Percentiles rank a stretch among this genome's conserved stretches.
Evolutionary conservation across 2,329 filamentous ascomycete genomes (phyloP).

Genomic region (Ilyonectria destructans): DNA sequence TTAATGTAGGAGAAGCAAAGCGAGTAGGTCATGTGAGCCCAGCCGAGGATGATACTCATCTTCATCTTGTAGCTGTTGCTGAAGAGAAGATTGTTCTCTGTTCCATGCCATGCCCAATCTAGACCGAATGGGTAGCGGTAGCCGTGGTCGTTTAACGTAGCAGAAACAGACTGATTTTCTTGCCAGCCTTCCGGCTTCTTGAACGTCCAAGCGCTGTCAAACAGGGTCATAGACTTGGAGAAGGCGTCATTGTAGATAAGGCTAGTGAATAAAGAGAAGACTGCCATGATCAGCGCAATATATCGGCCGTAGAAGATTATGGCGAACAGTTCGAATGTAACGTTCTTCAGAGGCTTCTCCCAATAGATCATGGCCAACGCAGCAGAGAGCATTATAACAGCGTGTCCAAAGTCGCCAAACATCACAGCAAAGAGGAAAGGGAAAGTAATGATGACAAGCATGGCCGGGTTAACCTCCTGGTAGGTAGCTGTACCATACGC

Average conservation of each 20-base stretch:
- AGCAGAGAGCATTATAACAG: constrained; percentile 87
- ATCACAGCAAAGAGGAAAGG: constrained; percentile 99
- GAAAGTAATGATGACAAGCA: constrained; percentile 97
- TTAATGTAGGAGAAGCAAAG: constrained; percentile 95
- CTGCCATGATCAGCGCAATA: constrained; percentile 97
- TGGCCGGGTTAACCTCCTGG: constrained; percentile 94
- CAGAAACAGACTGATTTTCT: constrained; percentile 75
- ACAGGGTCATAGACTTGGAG: constrained; percentile 92
- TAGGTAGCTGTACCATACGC: constrained; percentile 99
- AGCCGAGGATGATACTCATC: constrained; percentile 96
- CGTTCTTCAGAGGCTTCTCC: constrained; percentile 94
- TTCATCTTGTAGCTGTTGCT: constrained; percentile 99
- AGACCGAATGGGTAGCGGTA: constrained; percentile 97
- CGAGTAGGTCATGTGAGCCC: constrained; percentile 99
- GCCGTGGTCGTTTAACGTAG: constrained; percentile 75
- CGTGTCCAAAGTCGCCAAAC: constrained; percentile 98
- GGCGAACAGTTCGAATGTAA: constrained; percentile 92
- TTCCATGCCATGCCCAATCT: constrained; percentile 96
- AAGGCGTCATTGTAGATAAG: constrained; percentile 98
- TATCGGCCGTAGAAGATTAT: constrained; percentile 99
- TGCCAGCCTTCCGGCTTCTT: constrained; percentile 76
- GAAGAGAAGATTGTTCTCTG: constrained; percentile 95
- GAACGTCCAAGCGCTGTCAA: constrained; percentile 92
- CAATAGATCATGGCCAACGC: constrained; percentile 96
- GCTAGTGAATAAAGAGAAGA: constrained; percentile 97